Evolutionary conservation across 163 green algal species (phyloP), one percentile per base, ranked within the genome.

Genomic region (Smithsoniella earleae): DNA sequence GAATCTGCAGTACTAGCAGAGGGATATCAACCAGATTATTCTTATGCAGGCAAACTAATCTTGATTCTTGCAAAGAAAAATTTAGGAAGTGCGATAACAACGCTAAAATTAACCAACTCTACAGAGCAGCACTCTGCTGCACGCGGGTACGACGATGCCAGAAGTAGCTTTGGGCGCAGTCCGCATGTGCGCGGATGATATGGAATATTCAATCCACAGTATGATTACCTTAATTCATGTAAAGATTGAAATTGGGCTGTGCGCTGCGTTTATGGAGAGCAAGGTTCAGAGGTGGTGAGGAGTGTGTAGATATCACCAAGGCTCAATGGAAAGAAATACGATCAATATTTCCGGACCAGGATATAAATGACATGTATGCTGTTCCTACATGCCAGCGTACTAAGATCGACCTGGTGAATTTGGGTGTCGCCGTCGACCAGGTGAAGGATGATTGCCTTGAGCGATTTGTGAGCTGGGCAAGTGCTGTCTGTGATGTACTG

Each of bases 381-480:
- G 83, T 98, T 2, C 91, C 92, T 0, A 98, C 92, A 4, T 97
- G 89, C 74, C 92, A 98, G 82, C 85, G 86, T 2, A 79, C 91
- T 2, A 76, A 79, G 2, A 65, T 92, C 6, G 92, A 98, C 76
- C 82, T 98, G 5, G 89, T 97, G 10, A 83, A 82, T 27, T 88
- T 82, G 2, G 93, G 93, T 0, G 87, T 95, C 22, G 73, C 80
- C 2, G 81, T 96, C 16, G 93, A 97, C 36, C 20, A 79, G 0
- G 93, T 98, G 76, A 98, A 98, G 77, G 93, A 98, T 73, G 55
- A 83, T 2, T 81, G 96, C 20, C 77, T 98, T 4, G 89, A 97
- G 62, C 78, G 82, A 86, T 97, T 96, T 79, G 80, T 93, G 73
- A 75, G 78, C 22, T 96, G 93, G 88, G 86, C 90, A 0, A 82